phyloP scores from a whole-genome alignment of 2,329 filamentous ascomycete species.

The Colletotrichum acutatum region DNA sequence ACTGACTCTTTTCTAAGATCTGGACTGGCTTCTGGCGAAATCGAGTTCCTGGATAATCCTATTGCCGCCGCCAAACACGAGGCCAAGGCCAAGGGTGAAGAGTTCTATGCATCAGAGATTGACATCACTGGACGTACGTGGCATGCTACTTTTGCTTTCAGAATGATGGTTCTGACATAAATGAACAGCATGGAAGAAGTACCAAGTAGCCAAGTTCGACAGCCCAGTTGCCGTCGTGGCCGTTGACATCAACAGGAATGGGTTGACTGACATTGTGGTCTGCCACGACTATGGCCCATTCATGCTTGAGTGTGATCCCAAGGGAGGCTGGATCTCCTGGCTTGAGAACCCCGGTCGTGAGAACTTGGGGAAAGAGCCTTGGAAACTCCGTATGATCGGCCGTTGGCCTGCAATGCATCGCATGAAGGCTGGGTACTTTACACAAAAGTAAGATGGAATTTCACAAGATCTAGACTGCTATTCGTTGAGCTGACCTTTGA shows the following conservation, averaged over 20 bases:
- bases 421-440: constrained; percentile 1
- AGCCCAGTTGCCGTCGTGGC: background rate
- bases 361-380: background rate
- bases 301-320: constrained; percentile 2
- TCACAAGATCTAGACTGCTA: background rate
- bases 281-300: constrained; percentile 5
- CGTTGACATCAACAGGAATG: constrained; percentile 1
- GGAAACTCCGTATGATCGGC: background rate
- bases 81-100: background rate
- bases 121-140: background rate
- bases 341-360: constrained; percentile 3
- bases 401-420: constrained; percentile 6
- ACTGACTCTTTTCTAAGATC: background rate
- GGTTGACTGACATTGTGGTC: background rate
- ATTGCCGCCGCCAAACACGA: background rate
- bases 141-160: background rate
- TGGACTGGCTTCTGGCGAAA: background rate
- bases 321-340: constrained; percentile 9
- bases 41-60: background rate
- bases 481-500: background rate
- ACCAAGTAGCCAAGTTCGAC: background rate
- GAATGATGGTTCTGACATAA: background rate
- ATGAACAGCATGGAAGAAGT: background rate
- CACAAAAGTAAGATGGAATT: background rate
- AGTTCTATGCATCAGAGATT: background rate